Base-by-base conservation (phyloP, 345 rosid genomes). In the Camelina laxa region DNA sequence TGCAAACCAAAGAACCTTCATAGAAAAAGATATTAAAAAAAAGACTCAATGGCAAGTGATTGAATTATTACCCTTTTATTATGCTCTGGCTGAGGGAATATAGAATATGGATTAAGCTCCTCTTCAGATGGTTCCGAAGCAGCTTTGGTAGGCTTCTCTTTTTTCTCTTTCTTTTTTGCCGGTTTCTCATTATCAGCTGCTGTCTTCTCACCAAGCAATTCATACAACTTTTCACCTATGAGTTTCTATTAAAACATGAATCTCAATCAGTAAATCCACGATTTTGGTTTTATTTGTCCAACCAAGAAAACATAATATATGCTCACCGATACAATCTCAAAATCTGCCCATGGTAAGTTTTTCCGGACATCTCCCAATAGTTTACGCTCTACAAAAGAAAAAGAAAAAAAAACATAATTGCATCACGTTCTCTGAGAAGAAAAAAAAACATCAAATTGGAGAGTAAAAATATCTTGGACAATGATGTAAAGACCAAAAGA, bases 171-270 rank as follows among this genome's bases (percentile, higher is more conserved):
- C 89, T 65, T 86, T 81, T 92, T 90, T 42, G 86, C 35, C 75
- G 94, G 97, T 70, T 90, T 94, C 79, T 87, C 99, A 74, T 87
- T 77, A 78, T 94, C 96, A 41, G 91, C 91, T 62, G 90, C 96
- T 41, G 97, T 92, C 81, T 79, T 89, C 74, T 89, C 96, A 75
- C 97, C 99, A 80, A 94, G 89, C 65, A 88, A 72, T 80, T 87
- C 93, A 73, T 69, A 77, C 74, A 92, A 65, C 76, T 90, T 92
- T 73, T 78, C 76, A 74, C 87, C 97, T 55, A 92, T 78, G 69
- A 83, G 76, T 85, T 88, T 73, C 97, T 94, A 79, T 71, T 71
- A n/a, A 77, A 30, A 57, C 19, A 65, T 12, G 9, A 11, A 31
- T 15, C 7, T 45, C 15, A n/a, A 13, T 69, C 47, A 64, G 72